These are phyloP conservation scores for Bonia amplexicaulis DNA, from an alignment of 176 grass and related monocot genomes.

Conservation along the genomic window DNA sequence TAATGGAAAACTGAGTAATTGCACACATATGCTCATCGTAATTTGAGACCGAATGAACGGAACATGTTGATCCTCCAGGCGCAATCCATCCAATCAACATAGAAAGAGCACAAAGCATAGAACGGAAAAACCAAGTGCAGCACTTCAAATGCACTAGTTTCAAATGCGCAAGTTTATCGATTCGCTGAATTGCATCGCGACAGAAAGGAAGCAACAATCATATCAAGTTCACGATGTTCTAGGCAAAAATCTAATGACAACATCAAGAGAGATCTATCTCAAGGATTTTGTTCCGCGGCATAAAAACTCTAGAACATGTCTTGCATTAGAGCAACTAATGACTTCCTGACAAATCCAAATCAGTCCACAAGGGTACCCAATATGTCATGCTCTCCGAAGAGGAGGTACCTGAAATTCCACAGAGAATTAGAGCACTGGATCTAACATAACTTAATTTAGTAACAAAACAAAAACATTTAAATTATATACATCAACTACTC, in stretches of 20 bases:
- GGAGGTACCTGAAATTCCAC: constrained; percentile 46
- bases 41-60: neutral
- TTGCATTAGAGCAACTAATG: neutral
- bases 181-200: neutral
- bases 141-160: neutral
- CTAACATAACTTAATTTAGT: neutral
- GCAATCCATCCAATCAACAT: neutral
- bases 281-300: neutral
- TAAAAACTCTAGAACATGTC: constrained; percentile 5
- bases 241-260: constrained; percentile 34
- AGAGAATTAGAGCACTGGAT: neutral
- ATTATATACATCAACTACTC: neutral
- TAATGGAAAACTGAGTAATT: neutral
- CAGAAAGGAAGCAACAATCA: neutral
- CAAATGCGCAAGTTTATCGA: neutral
- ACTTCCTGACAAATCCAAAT: neutral
- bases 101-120: neutral
- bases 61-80: neutral
- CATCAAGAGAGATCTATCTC: neutral
- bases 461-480: neutral
- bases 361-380: constrained; percentile 56
- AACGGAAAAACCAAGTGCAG: neutral
- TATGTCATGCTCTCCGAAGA: constrained; percentile 58
- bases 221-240: constrained; percentile 14
- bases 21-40: neutral